Evolutionary conservation across 164 flowering plant species (phyloP).

Genomic region (Vitis amurensis): DNA sequence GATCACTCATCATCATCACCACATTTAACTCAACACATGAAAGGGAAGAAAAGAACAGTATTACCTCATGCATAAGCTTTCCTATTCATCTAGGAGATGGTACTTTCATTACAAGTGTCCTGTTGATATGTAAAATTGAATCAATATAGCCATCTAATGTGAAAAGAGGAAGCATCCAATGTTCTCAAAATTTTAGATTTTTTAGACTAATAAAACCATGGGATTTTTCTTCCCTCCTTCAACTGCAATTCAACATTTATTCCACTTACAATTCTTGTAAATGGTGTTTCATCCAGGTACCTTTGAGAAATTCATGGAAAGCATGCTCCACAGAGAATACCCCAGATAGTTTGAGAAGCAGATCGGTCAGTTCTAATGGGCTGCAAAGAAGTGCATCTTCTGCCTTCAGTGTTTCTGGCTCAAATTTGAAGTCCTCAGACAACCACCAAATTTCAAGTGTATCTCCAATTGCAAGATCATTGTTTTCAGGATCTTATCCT

Average conservation of each 20-base stretch:
- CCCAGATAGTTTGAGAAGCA: conserved; percentile 36
- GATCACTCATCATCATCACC: no score
- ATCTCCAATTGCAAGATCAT: conserved; percentile 33
- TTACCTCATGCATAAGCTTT: no score
- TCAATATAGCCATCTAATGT: no score
- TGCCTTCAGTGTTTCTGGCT: conserved; percentile 17
- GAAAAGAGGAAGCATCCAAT: background rate
- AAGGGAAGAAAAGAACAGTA: no score
- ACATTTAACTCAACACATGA: no score
- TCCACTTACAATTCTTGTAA: background rate
- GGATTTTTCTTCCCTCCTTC: background rate
- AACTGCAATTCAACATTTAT: background rate
- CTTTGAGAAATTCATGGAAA: conserved; percentile 37
- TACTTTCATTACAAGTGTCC: background rate
- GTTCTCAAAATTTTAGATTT: background rate
- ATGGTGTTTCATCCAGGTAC: conserved; percentile 25
- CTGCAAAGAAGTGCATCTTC: conserved; percentile 38
- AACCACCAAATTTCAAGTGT: conserved; percentile 29
- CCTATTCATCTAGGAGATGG: background rate
- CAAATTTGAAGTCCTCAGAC: conserved; percentile 20
- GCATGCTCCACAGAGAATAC: conserved; percentile 25
- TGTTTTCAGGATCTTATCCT: conserved; percentile 33
- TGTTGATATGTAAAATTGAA: background rate
- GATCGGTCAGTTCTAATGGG: conserved; percentile 33
- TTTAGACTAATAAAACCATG: background rate